Base-by-base conservation (phyloP, 257 asterid species). In the Penstemon newberryi region DNA sequence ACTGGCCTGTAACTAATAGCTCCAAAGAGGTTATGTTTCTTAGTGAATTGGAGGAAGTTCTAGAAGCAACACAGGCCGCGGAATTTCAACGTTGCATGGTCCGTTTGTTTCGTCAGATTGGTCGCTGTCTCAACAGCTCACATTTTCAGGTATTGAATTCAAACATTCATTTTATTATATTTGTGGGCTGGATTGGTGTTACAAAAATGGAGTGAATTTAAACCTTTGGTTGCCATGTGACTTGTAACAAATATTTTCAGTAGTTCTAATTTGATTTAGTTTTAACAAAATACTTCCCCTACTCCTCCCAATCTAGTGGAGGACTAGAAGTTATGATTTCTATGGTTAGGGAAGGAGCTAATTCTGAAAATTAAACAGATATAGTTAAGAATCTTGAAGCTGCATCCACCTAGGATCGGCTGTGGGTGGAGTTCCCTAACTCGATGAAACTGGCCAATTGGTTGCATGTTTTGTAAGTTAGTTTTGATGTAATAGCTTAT, bases 1-100 rank as follows among this genome's bases (percentile, higher is more conserved):
- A 80, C 68, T 80, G 84, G 84, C 84, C 84, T 9, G 49, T 76
- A 9, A 80, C 79, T 75, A 80, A 80, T 70, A 76, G 77, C 63
- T 64, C 77, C 55, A 80, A 80, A 71, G 84, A 76, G 79, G 81
- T 80, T 13, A 72, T 76, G 75, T 80, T 80, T 66, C 75, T 80
- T 50, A 77, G 81, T 73, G 84, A 80, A 60, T 76, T 80, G 79
- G 84, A 80, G 79, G 81, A 73, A 70, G 79, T 76, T 46, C 62
- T 80, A 69, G 84, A 80, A 66, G 81, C 81, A 7, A 76, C 84
- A 45, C 79, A 73, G 41, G 79, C 63, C 51, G 64, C 77, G 13
- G 84, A 80, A 40, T 80, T 80, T 61, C 84, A 80, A 44, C 70
- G 70, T 38, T 80, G 79, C 63, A 66, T 80, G 84, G 77, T 76